phyloP scores from a whole-genome alignment of 768 basidiomycete genomes.

The Termitomyces eurrhizus region DNA sequence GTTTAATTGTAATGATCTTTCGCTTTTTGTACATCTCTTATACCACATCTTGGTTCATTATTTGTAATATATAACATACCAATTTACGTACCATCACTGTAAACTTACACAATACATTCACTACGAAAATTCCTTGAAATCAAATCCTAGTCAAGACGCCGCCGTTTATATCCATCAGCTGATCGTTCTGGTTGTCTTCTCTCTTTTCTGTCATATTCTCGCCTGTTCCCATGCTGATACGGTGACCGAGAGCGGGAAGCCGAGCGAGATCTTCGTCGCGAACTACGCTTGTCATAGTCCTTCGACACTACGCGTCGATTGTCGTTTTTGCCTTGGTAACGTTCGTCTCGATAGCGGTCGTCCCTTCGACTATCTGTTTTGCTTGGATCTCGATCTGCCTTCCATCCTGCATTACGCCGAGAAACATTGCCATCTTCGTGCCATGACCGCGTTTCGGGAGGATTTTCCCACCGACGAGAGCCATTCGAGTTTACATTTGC shows the following conservation, averaged over 20 bases:
- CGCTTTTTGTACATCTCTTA: background rate
- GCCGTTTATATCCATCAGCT: conserved; percentile 39
- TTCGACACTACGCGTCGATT: conserved; percentile 14
- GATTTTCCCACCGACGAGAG: conserved; percentile 29
- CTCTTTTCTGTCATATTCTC: conserved; percentile 21
- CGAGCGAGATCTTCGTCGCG: conserved; percentile 24
- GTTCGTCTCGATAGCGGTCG: conserved; percentile 13
- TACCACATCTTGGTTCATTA: background rate
- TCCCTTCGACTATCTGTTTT: conserved; percentile 18
- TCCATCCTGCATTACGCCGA: conserved; percentile 23
- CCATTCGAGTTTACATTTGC: conserved; percentile 29
- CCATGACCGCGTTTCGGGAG: conserved; percentile 31
- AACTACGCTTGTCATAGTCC: conserved; percentile 23
- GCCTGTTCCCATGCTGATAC: conserved; percentile 15
- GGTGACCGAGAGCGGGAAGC: conserved; percentile 30
- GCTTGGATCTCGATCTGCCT: conserved; percentile 23
- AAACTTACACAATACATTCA: background rate
- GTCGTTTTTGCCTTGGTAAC: conserved; percentile 3
- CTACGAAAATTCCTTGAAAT: background rate
- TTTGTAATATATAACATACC: background rate
- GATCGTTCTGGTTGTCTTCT: conserved; percentile 29
- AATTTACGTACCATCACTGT: background rate
- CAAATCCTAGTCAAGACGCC: conserved; percentile 46
- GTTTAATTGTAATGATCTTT: background rate
- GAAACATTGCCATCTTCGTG: conserved; percentile 19